Percentiles rank a stretch among this genome's conserved stretches.
phyloP scores from a whole-genome alignment of 257 asterid species.

The Forsythia suspensa region DNA sequence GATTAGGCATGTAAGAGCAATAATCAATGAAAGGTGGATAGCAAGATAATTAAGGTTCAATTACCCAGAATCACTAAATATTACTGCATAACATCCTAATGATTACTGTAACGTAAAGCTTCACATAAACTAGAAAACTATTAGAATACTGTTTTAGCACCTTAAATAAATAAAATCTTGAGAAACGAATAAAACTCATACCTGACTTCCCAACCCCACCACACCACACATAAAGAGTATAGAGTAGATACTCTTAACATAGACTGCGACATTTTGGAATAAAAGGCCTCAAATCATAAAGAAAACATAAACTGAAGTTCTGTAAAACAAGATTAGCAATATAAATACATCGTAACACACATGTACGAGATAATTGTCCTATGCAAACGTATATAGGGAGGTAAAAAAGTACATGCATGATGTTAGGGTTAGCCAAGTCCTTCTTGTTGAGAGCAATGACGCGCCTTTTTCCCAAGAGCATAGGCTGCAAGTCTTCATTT shows the following conservation, averaged over 20 bases:
- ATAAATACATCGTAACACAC: no score
- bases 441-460: conserved; percentile 89
- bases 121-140: not conserved
- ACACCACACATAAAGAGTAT: not conserved
- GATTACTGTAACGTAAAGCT: not conserved
- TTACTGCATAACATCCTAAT: not conserved
- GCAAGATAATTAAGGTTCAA: conserved; percentile 9
- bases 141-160: no score
- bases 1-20: not conserved
- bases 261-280: not conserved
- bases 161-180: not conserved
- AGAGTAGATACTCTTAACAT: not conserved
- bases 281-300: no score
- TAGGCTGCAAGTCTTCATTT: conserved; percentile 74
- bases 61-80: not conserved
- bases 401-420: conserved; percentile 63
- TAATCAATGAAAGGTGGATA: not conserved
- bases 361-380: not conserved
- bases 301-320: no score
- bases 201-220: not conserved
- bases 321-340: no score
- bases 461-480: conserved; percentile 73
- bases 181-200: no score
- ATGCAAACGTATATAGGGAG: not conserved
- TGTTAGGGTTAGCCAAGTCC: conserved; percentile 88